Conservation (phyloP, 2,329 filamentous ascomycete genomes). For the Cytospora piceicola region DNA sequence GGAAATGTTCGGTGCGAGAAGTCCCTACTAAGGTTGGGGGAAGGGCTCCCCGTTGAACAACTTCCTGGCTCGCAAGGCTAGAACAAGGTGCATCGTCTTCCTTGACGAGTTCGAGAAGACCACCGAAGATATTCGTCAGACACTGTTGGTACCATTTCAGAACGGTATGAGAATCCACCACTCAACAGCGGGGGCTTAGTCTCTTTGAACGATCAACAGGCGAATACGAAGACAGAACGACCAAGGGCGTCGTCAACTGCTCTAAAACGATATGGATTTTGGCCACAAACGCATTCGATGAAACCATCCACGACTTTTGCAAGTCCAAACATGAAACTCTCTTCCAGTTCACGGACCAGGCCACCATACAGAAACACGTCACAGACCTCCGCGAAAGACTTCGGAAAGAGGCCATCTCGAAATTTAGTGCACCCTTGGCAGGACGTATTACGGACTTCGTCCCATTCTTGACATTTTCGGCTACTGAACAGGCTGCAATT, state of each 20-base stretch:
- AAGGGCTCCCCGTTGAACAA: constrained; percentile 51
- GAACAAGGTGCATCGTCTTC: constrained; percentile 48
- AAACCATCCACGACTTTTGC: constrained; percentile 46
- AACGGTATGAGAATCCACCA: constrained; percentile 39
- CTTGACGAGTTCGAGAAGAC: constrained; percentile 58
- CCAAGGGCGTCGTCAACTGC: constrained; percentile 42
- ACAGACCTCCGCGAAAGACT: constrained; percentile 23
- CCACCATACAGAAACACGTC: constrained; percentile 9
- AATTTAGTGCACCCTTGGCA: constrained; percentile 41
- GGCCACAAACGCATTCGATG: constrained; percentile 49
- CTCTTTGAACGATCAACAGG: constrained; percentile 25
- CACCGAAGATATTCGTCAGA: constrained; percentile 42
- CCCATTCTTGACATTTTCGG: constrained; percentile 48
- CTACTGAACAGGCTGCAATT: constrained; percentile 45
- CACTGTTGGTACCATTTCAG: constrained; percentile 50
- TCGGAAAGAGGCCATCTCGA: constrained; percentile 12
- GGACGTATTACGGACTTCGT: constrained; percentile 47
- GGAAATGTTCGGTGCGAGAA: constrained; percentile 49
- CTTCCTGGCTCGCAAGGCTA: constrained; percentile 45
- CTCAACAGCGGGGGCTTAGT: neutral
- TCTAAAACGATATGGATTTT: constrained; percentile 54
- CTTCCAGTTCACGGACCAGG: constrained; percentile 5
- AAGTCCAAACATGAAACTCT: constrained; percentile 35
- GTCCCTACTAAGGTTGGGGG: constrained; percentile 41
- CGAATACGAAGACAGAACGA: constrained; percentile 46